Evolutionary conservation across 371 early-diverging fungal genomes (phyloP), one percentile per base, ranked within the genome.

Genomic region (Actinomortierella wolfii): DNA sequence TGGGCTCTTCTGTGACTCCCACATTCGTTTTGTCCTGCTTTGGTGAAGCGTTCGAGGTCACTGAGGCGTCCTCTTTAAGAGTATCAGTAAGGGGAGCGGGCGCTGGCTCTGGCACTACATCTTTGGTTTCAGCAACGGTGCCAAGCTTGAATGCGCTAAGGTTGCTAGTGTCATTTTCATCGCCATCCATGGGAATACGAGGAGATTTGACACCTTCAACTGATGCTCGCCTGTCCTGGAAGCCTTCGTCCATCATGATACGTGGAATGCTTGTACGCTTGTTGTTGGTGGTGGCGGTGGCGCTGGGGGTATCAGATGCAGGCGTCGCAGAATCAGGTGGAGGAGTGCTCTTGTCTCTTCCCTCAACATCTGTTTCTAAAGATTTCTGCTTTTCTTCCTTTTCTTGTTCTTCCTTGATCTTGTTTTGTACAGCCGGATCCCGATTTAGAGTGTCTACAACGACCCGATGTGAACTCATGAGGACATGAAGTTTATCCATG

Each of bases 381-480:
- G 34, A 26, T 51, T 25, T 51, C 51, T 51, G 25, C 25, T 8
- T 18, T 0, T 21, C 34, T 25, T 44, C 34, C 34, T 34, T 3
- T 23, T 59, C 45, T 7, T 57, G 51, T 0, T 28, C 40, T 34
- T 57, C 64, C 2, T 56, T 54, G 3, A 69, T 23, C 54, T 63
- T 46, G 17, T 59, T 57, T 39, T 69, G 70, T n/a, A 69, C 70
- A 28, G 70, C 70, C 1, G 64, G 64, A 20, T 69, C 70, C 17
- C 61, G 48, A 25, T 60, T 69, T 13, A 69, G 24, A 0, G 66
- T 56, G 58, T 71, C 73, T 65, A 79, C 82, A 43, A 86, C 78
- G 11, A 83, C 75, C 7, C 81, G 75, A 41, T 86, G 83, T 3
- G 81, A 83, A 0, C 71, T 74, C 2, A 86, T 61, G 11, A 86